Conservation (phyloP, 106 monocot genomes). For the Dendrobium huoshanense region DNA sequence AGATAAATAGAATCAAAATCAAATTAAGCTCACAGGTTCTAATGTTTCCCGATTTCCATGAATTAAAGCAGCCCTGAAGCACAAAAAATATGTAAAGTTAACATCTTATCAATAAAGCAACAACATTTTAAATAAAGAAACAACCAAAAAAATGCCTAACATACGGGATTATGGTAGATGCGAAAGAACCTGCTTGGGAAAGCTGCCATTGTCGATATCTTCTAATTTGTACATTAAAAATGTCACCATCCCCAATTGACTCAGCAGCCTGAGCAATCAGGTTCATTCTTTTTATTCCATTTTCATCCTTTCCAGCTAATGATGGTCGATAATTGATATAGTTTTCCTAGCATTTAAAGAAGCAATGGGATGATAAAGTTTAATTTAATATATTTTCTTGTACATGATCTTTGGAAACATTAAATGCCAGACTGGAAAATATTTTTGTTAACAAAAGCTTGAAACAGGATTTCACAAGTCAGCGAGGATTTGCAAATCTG, state of each 20-base stretch:
- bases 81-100: background rate
- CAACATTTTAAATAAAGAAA: slow-evolving; percentile 4
- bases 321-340: slow-evolving; percentile 92
- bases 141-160: slow-evolving; percentile 8
- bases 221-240: slow-evolving; percentile 90
- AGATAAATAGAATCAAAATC: background rate
- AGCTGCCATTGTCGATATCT: slow-evolving; percentile 98
- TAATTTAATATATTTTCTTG: background rate
- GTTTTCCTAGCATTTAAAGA: slow-evolving; percentile 64
- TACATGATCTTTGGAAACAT: background rate
- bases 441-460: background rate
- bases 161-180: slow-evolving; percentile 91
- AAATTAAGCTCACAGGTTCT: slow-evolving; percentile 45
- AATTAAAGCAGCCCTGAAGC: slow-evolving; percentile 75
- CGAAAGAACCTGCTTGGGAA: slow-evolving; percentile 74
- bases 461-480: background rate
- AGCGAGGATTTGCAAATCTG: background rate
- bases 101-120: background rate
- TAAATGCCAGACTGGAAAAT: background rate
- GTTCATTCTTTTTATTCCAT: slow-evolving; percentile 82
- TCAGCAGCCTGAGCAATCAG: slow-evolving; percentile 78
- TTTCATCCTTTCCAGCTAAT: slow-evolving; percentile 71
- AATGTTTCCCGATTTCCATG: slow-evolving; percentile 73
- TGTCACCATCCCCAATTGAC: slow-evolving; percentile 83
- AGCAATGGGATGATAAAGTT: slow-evolving; percentile 4